Evolutionary conservation across 2,329 filamentous ascomycete genomes (phyloP).

Genomic region (Huntiella savannae): DNA sequence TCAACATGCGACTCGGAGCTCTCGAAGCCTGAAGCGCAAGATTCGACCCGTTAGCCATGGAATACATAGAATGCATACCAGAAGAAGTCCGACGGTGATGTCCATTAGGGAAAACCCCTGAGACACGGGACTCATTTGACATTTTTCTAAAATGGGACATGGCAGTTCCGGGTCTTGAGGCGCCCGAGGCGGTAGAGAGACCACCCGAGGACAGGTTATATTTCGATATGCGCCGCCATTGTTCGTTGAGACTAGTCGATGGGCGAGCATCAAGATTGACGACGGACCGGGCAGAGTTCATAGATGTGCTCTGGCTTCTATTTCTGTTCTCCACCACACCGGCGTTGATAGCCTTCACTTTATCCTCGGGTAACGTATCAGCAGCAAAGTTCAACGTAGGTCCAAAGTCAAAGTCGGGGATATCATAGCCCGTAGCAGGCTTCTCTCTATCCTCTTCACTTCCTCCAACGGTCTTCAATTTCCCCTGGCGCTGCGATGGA

Average conservation of each 20-base stretch:
- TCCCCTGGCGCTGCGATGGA: slow-evolving; percentile 26
- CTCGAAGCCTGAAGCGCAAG: not conserved
- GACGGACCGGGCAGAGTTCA: not conserved
- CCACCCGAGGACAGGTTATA: slow-evolving; percentile 2
- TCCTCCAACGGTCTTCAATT: slow-evolving; percentile 60
- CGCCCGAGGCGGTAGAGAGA: not conserved
- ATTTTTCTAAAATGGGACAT: slow-evolving; percentile 9
- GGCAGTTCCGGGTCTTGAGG: slow-evolving; percentile 2
- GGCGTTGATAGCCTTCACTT: slow-evolving; percentile 5
- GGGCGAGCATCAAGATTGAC: not conserved
- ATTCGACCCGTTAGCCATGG: slow-evolving; percentile 4
- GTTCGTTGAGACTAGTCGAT: slow-evolving; percentile 9
- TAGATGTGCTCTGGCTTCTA: not conserved
- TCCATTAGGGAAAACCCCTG: not conserved
- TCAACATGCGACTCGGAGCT: slow-evolving; percentile 6
- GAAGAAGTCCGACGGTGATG: slow-evolving; percentile 4
- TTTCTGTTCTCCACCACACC: not conserved
- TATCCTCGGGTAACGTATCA: slow-evolving; percentile 8
- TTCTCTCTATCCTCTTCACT: slow-evolving; percentile 15
- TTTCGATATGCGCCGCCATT: slow-evolving; percentile 8
- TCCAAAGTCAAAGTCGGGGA: slow-evolving; percentile 70
- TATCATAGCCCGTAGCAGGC: slow-evolving; percentile 23
- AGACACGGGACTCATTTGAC: slow-evolving; percentile 4
- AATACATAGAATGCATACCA: slow-evolving; percentile 1
- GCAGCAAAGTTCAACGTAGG: slow-evolving; percentile 50